These are phyloP conservation scores for Ustilago nuda DNA, from an alignment of 1,284 basidiomycete genomes.

Conservation along the genomic window DNA sequence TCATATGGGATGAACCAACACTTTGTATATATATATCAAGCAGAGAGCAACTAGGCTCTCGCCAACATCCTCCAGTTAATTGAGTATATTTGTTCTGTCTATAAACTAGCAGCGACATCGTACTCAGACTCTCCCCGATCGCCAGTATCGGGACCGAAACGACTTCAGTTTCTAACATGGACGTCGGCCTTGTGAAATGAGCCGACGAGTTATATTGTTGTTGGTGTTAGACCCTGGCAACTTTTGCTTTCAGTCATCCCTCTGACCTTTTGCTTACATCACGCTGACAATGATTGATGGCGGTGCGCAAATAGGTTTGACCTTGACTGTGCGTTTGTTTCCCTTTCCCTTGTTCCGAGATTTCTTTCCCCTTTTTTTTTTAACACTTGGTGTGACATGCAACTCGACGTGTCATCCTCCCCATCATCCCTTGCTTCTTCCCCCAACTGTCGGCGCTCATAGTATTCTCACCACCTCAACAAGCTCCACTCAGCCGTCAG, in stretches of 20 bases:
- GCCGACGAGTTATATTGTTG: not conserved
- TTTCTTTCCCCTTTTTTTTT: not conserved
- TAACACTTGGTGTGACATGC: not conserved
- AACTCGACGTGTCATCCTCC: slow-evolving; percentile 8
- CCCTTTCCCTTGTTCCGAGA: not conserved
- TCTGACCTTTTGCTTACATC: not conserved
- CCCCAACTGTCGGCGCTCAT: not conserved
- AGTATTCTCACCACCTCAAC: not conserved
- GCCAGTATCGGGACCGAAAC: too few species aligned
- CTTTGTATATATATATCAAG: too few species aligned
- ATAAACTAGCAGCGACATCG: too few species aligned
- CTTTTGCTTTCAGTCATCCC: not conserved
- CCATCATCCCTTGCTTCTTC: slow-evolving; percentile 5
- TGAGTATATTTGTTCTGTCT: too few species aligned
- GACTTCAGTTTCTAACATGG: too few species aligned
- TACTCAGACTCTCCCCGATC: too few species aligned
- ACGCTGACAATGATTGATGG: slow-evolving; percentile 2
- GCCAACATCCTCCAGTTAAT: too few species aligned
- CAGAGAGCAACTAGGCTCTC: too few species aligned
- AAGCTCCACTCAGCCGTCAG: not conserved
- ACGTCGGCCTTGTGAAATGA: not conserved
- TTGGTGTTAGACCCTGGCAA: not conserved
- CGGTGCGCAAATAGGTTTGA: slow-evolving; percentile 10
- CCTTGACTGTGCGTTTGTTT: slow-evolving; percentile 5
- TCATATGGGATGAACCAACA: too few species aligned